These are phyloP conservation scores for Ramularia endophylla DNA, from an alignment of 2,329 filamentous ascomycete species.

Conservation along the genomic window DNA sequence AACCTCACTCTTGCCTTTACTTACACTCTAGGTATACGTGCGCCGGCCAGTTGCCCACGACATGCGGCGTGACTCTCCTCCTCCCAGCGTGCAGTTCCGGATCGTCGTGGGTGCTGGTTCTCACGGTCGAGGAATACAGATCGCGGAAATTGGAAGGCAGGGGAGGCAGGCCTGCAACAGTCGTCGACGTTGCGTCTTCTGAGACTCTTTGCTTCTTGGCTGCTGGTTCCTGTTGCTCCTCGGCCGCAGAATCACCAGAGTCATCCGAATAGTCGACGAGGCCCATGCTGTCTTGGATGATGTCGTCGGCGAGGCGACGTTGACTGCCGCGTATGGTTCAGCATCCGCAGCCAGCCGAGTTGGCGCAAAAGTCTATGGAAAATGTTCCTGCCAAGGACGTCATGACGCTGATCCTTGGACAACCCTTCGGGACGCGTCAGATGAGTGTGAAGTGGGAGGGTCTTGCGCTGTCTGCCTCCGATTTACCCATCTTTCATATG, in stretches of 20 bases:
- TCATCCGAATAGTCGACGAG: constrained; percentile 66
- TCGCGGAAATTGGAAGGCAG: constrained; percentile 79
- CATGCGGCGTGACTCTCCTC: constrained; percentile 73
- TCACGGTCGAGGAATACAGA: constrained; percentile 76
- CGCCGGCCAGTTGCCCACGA: constrained; percentile 85
- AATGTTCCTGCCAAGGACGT: too few relatives aligned
- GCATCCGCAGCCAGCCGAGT: background rate
- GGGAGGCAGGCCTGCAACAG: constrained; percentile 39
- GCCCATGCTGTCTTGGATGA: constrained; percentile 41
- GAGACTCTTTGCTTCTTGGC: constrained; percentile 22
- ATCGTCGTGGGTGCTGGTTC: constrained; percentile 73
- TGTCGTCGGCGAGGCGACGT: too few relatives aligned
- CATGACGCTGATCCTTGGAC: too few relatives aligned
- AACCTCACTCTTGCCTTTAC: constrained; percentile 33
- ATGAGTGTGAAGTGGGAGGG: too few relatives aligned
- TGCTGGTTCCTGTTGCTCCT: too few relatives aligned
- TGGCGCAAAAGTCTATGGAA: too few relatives aligned
- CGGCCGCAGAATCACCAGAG: too few relatives aligned
- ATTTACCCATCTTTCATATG: too few relatives aligned
- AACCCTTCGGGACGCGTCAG: too few relatives aligned
- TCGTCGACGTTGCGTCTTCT: too few relatives aligned
- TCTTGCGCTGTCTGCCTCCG: too few relatives aligned
- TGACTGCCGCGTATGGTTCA: background rate
- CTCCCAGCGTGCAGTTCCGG: constrained; percentile 80
- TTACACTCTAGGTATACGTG: constrained; percentile 92